Evolutionary conservation across 768 basidiomycete species (phyloP).

Genomic region (Hericium erinaceus): DNA sequence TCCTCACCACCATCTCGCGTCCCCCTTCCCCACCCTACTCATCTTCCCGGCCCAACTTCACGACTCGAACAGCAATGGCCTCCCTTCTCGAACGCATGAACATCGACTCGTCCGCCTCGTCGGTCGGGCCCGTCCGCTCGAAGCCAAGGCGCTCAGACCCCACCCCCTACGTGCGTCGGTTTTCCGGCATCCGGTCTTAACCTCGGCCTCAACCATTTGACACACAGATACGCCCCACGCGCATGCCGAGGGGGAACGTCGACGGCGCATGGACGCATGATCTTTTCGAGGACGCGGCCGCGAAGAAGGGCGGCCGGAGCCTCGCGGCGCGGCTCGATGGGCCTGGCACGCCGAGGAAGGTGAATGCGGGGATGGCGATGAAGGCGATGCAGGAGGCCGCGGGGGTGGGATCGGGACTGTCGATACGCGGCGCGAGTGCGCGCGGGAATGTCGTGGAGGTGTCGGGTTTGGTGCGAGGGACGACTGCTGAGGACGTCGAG

Average conservation of each 20-base stretch:
- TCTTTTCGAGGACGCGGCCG: conserved; percentile 4
- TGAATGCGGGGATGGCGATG: conserved; percentile 13
- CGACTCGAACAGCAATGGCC: conserved; percentile 4
- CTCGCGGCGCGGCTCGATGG: conserved; percentile 10
- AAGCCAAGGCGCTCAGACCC: conserved; percentile 9
- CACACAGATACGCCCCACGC: neutral
- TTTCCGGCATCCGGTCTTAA: neutral
- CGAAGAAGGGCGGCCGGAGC: conserved; percentile 3
- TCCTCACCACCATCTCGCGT: neutral
- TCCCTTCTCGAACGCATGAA: conserved; percentile 16
- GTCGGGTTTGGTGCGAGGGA: conserved; percentile 14
- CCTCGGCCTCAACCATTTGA: neutral
- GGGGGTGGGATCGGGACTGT: conserved; percentile 3
- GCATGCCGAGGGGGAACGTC: conserved; percentile 13
- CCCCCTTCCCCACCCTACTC: neutral
- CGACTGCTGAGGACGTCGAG: conserved; percentile 15
- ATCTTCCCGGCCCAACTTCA: neutral
- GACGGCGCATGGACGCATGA: conserved; percentile 14
- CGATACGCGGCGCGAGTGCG: conserved; percentile 15
- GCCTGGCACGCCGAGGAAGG: conserved; percentile 8
- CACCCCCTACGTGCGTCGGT: conserved; percentile 7
- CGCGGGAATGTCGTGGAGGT: conserved; percentile 15
- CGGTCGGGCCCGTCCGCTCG: conserved; percentile 12
- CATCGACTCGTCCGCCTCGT: conserved; percentile 1
- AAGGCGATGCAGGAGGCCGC: conserved; percentile 13